Conservation (phyloP, 2,329 filamentous ascomycete genomes). For the Beauveria brongniartii region DNA sequence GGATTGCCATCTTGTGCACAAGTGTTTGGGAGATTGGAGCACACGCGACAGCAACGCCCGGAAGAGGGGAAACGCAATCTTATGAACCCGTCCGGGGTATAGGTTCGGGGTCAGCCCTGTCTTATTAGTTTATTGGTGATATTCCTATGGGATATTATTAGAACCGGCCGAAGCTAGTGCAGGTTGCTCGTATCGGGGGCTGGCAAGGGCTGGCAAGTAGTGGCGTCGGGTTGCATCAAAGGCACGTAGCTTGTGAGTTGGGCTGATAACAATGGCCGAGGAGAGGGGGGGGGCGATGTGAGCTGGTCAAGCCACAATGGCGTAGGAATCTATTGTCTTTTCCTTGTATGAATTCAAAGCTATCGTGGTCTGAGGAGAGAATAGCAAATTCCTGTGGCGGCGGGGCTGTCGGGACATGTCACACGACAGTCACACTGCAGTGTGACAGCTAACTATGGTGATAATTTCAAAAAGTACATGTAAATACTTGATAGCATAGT, state of each 20-base stretch:
- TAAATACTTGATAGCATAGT: no score
- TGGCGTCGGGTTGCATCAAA: background rate
- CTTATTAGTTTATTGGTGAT: background rate
- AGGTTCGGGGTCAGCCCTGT: background rate
- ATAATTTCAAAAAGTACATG: no score
- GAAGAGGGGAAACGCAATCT: background rate
- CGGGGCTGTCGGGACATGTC: no score
- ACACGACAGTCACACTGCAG: no score
- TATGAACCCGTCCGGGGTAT: background rate
- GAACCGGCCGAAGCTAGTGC: background rate
- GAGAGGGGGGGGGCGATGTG: no score
- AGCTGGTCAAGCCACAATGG: no score
- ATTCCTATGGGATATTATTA: background rate
- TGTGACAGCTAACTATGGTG: no score
- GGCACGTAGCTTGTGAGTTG: background rate
- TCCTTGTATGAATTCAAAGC: no score
- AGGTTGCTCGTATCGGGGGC: background rate
- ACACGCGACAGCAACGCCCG: background rate
- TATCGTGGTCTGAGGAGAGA: no score
- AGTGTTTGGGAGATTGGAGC: background rate
- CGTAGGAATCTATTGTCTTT: no score
- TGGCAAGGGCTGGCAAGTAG: background rate
- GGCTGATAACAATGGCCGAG: background rate
- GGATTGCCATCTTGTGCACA: background rate
- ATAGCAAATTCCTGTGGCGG: no score